phyloP scores from a whole-genome alignment of 495 filamentous ascomycete species.

The Hypoxylon intermedium region DNA sequence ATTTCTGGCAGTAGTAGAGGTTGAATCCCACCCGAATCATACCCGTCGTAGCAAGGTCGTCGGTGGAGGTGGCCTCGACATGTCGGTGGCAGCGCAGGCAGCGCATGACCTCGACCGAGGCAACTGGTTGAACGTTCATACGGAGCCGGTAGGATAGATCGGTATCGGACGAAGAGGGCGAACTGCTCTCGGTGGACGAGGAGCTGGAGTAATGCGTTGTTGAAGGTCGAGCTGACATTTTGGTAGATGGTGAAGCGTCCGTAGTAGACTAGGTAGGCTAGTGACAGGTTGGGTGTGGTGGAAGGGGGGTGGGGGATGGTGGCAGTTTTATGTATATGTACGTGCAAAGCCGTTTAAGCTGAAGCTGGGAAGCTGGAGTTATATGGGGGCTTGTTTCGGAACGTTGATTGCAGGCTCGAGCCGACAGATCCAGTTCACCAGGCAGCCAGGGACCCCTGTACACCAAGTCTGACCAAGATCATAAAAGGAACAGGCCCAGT shows the following conservation, averaged over 20 bases:
- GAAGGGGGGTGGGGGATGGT: slow-evolving; percentile 16
- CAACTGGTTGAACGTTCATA: slow-evolving; percentile 55
- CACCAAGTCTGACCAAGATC: slow-evolving; percentile 16
- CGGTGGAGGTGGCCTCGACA: slow-evolving; percentile 62
- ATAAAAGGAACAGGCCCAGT: slow-evolving; percentile 17
- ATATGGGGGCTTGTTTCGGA: slow-evolving; percentile 33
- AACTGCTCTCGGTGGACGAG: slow-evolving; percentile 48
- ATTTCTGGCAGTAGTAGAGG: slow-evolving; percentile 79
- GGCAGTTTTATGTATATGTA: slow-evolving; percentile 27
- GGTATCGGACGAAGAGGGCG: slow-evolving; percentile 51
- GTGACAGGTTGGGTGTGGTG: too few relatives aligned
- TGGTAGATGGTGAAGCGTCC: slow-evolving; percentile 14
- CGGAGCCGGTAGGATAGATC: slow-evolving; percentile 49
- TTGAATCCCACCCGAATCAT: slow-evolving; percentile 78
- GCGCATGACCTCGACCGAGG: slow-evolving; percentile 59
- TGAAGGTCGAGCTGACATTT: slow-evolving; percentile 49
- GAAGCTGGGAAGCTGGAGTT: slow-evolving; percentile 21
- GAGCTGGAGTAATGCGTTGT: slow-evolving; percentile 50
- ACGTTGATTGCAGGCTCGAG: slow-evolving; percentile 30
- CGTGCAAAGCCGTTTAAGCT: slow-evolving; percentile 22
- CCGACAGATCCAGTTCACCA: slow-evolving; percentile 32
- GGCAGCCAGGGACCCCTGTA: slow-evolving; percentile 25
- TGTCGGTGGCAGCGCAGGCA: slow-evolving; percentile 63
- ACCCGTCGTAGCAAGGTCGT: slow-evolving; percentile 58
- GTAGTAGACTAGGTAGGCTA: slow-evolving; percentile 13